Conservation (phyloP, 2,329 filamentous ascomycete genomes). For the Exophiala bonariae region DNA sequence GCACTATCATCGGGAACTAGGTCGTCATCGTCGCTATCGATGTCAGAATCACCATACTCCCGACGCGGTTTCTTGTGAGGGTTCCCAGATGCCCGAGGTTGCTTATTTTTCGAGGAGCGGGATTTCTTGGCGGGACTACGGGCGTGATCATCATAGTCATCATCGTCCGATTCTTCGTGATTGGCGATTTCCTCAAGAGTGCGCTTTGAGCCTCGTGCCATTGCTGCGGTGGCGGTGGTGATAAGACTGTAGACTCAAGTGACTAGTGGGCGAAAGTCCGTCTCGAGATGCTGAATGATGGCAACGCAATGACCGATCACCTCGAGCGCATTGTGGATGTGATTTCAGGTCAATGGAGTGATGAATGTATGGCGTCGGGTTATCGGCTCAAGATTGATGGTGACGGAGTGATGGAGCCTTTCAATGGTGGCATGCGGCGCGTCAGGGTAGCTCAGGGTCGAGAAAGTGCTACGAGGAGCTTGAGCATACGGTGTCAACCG, state of each 20-base stretch:
- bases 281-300: too few relatives aligned
- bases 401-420: too few relatives aligned
- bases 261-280: too few relatives aligned
- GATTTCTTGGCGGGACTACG: slow-evolving; percentile 33
- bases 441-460: too few relatives aligned
- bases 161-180: slow-evolving; percentile 46
- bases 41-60: slow-evolving; percentile 36
- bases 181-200: slow-evolving; percentile 43
- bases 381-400: too few relatives aligned
- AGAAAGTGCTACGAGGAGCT: too few relatives aligned
- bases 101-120: slow-evolving; percentile 36
- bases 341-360: background rate
- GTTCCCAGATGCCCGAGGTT: slow-evolving; percentile 32
- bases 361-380: too few relatives aligned
- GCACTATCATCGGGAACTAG: slow-evolving; percentile 44
- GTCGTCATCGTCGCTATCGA: slow-evolving; percentile 49
- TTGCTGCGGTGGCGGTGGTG: background rate
- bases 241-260: too few relatives aligned
- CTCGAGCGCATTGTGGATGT: too few relatives aligned
- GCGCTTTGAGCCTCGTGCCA: slow-evolving; percentile 35
- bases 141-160: slow-evolving; percentile 43
- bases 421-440: too few relatives aligned
- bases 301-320: too few relatives aligned
- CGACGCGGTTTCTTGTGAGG: slow-evolving; percentile 36
- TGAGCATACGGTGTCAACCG: too few relatives aligned